Percentiles rank a stretch among this genome's conserved stretches.
phyloP scores from a whole-genome alignment of 257 asterid genomes.

The Rubia yunnanensis region DNA sequence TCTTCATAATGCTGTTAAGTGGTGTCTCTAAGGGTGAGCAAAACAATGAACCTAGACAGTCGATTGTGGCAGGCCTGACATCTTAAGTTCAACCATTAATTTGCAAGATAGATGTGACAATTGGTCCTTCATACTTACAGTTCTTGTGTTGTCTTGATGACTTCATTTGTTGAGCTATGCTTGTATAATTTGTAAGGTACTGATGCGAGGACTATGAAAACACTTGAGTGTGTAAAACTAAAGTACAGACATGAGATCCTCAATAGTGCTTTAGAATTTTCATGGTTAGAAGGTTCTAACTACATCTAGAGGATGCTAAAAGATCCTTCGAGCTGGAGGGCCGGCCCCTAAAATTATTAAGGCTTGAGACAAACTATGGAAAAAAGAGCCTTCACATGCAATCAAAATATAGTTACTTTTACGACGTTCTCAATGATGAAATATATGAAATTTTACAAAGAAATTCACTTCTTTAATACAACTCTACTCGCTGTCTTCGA shows the following conservation, averaged over 20 bases:
- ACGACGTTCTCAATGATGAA: too few relatives aligned
- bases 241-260: neutral
- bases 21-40: neutral
- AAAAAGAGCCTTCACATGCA: too few relatives aligned
- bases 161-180: neutral
- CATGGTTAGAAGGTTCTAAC: neutral
- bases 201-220: neutral
- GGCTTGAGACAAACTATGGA: too few relatives aligned
- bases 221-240: neutral
- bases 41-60: neutral
- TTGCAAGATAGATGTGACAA: neutral
- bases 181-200: neutral
- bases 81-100: neutral
- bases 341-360: too few relatives aligned
- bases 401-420: too few relatives aligned
- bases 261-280: neutral
- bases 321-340: too few relatives aligned
- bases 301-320: neutral
- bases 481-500: too few relatives aligned
- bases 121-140: neutral
- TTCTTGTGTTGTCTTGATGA: neutral
- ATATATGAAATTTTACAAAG: too few relatives aligned
- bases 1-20: neutral
- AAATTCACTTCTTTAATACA: too few relatives aligned
- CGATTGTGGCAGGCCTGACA: neutral